Evolutionary conservation across 495 filamentous ascomycete species (phyloP).

Genomic region (Neurospora terricola): DNA sequence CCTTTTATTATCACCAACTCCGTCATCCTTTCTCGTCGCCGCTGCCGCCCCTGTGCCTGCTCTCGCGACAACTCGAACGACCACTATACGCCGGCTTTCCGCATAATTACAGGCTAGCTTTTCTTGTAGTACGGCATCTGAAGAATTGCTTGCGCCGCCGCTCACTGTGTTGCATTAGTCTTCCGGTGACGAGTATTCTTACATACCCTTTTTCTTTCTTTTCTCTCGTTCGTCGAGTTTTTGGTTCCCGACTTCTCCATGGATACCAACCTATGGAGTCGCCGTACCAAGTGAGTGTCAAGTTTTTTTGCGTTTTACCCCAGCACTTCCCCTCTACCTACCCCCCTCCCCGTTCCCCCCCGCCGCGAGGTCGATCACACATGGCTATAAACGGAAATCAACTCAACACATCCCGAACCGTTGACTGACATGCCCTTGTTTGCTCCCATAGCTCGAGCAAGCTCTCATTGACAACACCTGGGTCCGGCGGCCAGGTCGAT

Average conservation of each 20-base stretch:
- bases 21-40: background rate
- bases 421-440: conserved; percentile 6
- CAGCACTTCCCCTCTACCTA: background rate
- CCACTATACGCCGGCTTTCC: background rate
- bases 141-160: background rate
- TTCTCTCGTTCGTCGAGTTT: conserved; percentile 14
- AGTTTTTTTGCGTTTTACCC: background rate
- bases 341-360: background rate
- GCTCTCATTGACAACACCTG: conserved; percentile 73
- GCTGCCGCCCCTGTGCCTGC: background rate
- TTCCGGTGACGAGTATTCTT: conserved; percentile 3
- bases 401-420: background rate
- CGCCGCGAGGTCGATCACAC: background rate
- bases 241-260: conserved; percentile 26
- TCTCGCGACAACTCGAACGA: background rate
- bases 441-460: conserved; percentile 59
- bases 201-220: conserved; percentile 1
- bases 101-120: background rate
- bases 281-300: conserved; percentile 75
- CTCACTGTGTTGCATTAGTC: background rate
- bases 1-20: background rate
- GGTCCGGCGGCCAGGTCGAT: conserved; percentile 45
- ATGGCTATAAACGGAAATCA: background rate
- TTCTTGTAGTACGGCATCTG: background rate
- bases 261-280: conserved; percentile 63